Conservation (phyloP, 257 asterid genomes). For the Salvia splendens region DNA sequence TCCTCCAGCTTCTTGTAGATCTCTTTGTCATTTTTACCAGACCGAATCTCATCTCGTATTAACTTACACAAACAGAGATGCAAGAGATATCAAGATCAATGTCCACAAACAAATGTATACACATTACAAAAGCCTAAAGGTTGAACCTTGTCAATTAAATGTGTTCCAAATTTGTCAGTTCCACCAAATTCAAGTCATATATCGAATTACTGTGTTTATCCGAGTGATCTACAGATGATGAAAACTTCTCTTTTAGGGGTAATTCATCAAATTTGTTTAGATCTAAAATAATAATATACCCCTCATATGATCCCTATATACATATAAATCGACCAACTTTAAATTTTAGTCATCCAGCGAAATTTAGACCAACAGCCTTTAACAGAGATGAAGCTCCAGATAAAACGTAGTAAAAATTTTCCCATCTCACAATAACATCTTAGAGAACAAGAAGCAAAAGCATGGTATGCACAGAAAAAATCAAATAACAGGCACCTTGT, state of each 20-base stretch:
- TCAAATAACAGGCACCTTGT: conserved; percentile 52
- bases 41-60: conserved; percentile 71
- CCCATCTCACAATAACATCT: conserved; percentile 13
- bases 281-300: too few species aligned
- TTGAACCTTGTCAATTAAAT: conserved; percentile 4
- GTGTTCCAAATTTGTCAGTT: background rate
- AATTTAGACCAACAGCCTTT: background rate
- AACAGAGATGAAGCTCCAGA: conserved; percentile 4
- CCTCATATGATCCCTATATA: too few species aligned
- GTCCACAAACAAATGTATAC: background rate
- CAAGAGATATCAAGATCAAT: conserved; percentile 26
- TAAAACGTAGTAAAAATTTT: background rate
- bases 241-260: too few species aligned
- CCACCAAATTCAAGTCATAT: conserved; percentile 15
- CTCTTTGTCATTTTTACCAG: conserved; percentile 85
- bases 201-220: too few species aligned
- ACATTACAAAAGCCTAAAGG: background rate
- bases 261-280: too few species aligned
- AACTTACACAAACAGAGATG: conserved; percentile 43
- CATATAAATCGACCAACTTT: too few species aligned
- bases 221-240: too few species aligned
- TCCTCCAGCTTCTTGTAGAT: conserved; percentile 82
- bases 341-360: too few species aligned
- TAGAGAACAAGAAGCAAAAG: background rate
- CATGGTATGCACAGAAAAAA: background rate